A percentile compares a stretch with the other conserved stretches of the same genome.
Conservation (phyloP, 345 rosid genomes). For the Barbarea vulgaris region DNA sequence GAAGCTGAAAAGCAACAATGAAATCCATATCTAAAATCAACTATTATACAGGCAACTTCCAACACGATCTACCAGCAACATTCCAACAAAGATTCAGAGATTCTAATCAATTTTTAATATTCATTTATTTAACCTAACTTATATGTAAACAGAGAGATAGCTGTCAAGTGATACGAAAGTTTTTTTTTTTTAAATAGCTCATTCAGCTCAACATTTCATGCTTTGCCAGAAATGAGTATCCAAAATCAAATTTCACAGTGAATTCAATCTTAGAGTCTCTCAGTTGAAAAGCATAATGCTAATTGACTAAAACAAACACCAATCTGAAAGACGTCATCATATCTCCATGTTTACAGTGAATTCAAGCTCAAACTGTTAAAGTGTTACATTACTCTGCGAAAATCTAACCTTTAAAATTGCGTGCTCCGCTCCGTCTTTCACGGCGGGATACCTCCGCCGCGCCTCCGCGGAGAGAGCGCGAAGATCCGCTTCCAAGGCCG, state of each 20-base stretch:
- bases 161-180: not conserved
- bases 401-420: conserved; percentile 76
- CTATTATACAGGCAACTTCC: not conserved
- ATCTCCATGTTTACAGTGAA: conserved; percentile 28
- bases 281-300: not conserved
- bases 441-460: conserved; percentile 89
- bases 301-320: conserved; percentile 5
- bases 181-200: no score
- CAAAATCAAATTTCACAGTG: not conserved
- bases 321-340: not conserved
- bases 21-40: not conserved
- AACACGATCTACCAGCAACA: not conserved
- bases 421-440: conserved; percentile 95
- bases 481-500: conserved; percentile 94
- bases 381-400: not conserved
- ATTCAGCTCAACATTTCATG: not conserved
- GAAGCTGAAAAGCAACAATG: conserved; percentile 59
- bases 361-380: not conserved
- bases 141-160: not conserved
- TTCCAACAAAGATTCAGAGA: not conserved
- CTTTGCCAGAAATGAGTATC: not conserved
- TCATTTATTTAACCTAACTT: not conserved
- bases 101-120: not conserved
- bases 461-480: conserved; percentile 98
- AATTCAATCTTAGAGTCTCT: not conserved